A percentile compares a stretch with the other conserved stretches of the same genome.
phyloP scores from a whole-genome alignment of 331 rosid species.

The Malus hybrid region DNA sequence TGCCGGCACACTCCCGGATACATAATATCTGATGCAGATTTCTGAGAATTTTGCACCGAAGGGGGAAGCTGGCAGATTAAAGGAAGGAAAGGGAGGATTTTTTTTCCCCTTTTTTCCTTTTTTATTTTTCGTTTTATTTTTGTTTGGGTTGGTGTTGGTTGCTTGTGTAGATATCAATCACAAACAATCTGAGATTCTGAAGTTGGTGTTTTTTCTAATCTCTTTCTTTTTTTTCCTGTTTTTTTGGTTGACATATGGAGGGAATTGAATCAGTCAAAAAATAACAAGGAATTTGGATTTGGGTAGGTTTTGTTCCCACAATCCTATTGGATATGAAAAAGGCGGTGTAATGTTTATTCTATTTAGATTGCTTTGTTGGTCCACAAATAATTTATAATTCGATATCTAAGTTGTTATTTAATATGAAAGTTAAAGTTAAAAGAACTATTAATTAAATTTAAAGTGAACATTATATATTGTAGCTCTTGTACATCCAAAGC shows the following conservation, averaged over 20 bases:
- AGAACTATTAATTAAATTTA: no score
- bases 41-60: neutral
- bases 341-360: no score
- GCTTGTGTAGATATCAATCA: neutral
- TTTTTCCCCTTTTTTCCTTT: neutral
- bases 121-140: no score
- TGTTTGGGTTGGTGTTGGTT: neutral
- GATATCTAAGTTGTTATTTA: no score
- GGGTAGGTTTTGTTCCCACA: no score
- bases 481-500: no score
- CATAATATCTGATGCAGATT: neutral
- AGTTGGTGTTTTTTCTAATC: neutral
- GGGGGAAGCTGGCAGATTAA: slow-evolving; percentile 10
- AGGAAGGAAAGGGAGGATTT: neutral
- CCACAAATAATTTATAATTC: no score
- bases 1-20: slow-evolving; percentile 6
- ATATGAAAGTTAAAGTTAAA: no score
- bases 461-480: no score
- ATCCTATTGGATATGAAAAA: no score
- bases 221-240: neutral
- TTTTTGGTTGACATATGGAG: neutral
- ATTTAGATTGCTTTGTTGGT: no score
- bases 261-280: neutral
- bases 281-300: neutral
- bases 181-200: neutral